A percentile compares a stretch with the other conserved stretches of the same genome.
Conservation (phyloP, 192 early-diverging fungal species). For the Linnemannia hyalina region DNA sequence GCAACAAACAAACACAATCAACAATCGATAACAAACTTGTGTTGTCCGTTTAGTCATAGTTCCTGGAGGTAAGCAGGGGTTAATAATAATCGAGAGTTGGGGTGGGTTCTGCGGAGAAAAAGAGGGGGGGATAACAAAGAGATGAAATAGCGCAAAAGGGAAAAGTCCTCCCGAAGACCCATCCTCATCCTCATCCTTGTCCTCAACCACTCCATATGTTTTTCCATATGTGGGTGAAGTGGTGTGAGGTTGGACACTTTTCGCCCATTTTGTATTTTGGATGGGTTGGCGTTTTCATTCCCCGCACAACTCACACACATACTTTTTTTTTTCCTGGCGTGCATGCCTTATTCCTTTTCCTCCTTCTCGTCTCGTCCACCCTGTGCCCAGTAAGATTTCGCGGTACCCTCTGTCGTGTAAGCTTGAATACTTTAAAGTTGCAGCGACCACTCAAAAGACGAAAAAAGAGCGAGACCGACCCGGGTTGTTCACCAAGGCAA, state of each 20-base stretch:
- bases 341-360: not conserved
- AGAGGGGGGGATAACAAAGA: not conserved
- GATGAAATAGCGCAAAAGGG: not conserved
- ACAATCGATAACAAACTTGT: too few relatives aligned
- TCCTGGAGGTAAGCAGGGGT: too few relatives aligned
- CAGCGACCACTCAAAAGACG: not conserved
- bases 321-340: not conserved
- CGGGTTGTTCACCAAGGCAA: not conserved
- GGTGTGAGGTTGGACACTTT: constrained; percentile 16
- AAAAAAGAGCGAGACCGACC: not conserved
- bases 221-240: not conserved
- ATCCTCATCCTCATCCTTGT: not conserved
- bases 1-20: too few relatives aligned
- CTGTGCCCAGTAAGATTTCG: not conserved
- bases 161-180: not conserved
- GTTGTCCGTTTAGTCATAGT: too few relatives aligned
- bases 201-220: not conserved
- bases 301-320: not conserved
- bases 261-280: not conserved
- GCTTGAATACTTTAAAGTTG: constrained; percentile 22
- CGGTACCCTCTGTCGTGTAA: not conserved
- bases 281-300: not conserved
- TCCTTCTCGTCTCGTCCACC: not conserved
- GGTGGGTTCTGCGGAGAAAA: not conserved
- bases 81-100: too few relatives aligned